Percentiles rank a stretch among this genome's conserved stretches.
Conservation (phyloP, 768 basidiomycete species). For the Pleurotus platypus region DNA sequence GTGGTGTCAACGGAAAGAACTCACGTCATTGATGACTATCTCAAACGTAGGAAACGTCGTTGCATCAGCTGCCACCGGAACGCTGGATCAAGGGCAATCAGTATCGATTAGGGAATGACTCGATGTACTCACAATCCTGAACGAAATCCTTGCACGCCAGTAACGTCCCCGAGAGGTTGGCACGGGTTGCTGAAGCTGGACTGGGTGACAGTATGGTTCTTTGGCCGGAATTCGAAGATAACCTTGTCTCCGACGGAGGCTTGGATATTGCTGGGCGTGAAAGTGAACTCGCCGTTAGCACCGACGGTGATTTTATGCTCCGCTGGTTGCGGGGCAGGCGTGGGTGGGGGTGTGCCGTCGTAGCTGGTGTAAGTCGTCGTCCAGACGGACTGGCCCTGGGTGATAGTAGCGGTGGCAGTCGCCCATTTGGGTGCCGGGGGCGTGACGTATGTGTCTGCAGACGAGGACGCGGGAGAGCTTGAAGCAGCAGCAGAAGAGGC, state of each 20-base stretch:
- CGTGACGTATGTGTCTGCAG: constrained; percentile 16
- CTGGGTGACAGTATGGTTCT: constrained; percentile 30
- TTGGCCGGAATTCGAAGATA: constrained; percentile 16
- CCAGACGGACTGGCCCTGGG: constrained; percentile 16
- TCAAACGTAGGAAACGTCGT: constrained; percentile 47
- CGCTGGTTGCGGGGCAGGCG: constrained; percentile 12
- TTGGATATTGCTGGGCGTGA: constrained; percentile 15
- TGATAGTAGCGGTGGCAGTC: constrained; percentile 30
- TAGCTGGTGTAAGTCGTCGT: constrained; percentile 26
- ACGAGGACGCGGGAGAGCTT: neutral
- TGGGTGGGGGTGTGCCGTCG: constrained; percentile 16
- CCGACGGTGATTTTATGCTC: constrained; percentile 18
- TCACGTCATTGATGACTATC: constrained; percentile 50
- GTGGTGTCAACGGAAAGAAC: constrained; percentile 9
- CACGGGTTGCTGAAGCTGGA: constrained; percentile 26
- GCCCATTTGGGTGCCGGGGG: constrained; percentile 19
- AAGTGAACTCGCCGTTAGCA: constrained; percentile 12
- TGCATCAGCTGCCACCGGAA: constrained; percentile 33
- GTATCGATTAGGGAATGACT: too few species aligned
- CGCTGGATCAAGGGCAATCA: too few species aligned
- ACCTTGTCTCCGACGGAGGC: constrained; percentile 20
- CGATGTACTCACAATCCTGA: constrained; percentile 21
- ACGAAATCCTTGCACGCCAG: constrained; percentile 17
- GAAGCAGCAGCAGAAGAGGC: constrained; percentile 11
- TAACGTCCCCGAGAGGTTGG: constrained; percentile 12